phyloP scores from a whole-genome alignment of 306 rosid genomes.

The Vicia villosa region DNA sequence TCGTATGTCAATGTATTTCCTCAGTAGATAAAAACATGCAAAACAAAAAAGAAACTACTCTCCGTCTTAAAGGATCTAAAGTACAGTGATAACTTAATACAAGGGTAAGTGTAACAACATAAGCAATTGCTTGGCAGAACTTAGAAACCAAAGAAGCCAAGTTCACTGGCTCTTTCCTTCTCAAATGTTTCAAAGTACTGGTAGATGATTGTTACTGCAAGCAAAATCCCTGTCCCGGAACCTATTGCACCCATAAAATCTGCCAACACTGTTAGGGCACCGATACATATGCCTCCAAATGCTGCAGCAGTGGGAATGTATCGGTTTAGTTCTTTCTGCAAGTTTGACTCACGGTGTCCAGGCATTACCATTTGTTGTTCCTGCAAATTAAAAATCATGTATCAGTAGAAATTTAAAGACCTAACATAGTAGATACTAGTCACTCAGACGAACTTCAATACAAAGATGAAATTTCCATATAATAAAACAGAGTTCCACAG shows the following conservation, averaged over 20 bases:
- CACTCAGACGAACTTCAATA: not conserved
- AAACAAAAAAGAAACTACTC: conserved; percentile 47
- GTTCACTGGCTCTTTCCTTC: conserved; percentile 90
- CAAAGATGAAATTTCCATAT: not conserved
- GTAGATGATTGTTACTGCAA: conserved; percentile 90
- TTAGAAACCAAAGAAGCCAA: conserved; percentile 88
- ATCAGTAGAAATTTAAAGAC: not conserved
- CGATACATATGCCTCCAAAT: conserved; percentile 89
- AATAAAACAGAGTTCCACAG: not conserved
- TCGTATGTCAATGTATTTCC: conserved; percentile 28
- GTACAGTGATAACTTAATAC: conserved; percentile 31
- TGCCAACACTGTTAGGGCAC: conserved; percentile 88
- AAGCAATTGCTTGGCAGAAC: conserved; percentile 9
- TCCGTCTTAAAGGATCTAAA: conserved; percentile 45
- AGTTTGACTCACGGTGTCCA: conserved; percentile 86
- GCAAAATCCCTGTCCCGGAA: conserved; percentile 85
- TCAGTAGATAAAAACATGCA: conserved; percentile 27
- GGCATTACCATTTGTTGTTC: conserved; percentile 99
- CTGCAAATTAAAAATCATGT: conserved; percentile 47
- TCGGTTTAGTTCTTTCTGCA: conserved; percentile 84
- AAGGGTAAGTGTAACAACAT: not conserved
- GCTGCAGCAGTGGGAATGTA: conserved; percentile 96
- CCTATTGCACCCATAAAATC: conserved; percentile 98
- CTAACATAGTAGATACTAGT: not conserved
- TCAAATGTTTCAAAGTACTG: conserved; percentile 92